Base-by-base conservation (phyloP, 225 moss, liverwort and hornwort species). In the Lunularia cruciata region DNA sequence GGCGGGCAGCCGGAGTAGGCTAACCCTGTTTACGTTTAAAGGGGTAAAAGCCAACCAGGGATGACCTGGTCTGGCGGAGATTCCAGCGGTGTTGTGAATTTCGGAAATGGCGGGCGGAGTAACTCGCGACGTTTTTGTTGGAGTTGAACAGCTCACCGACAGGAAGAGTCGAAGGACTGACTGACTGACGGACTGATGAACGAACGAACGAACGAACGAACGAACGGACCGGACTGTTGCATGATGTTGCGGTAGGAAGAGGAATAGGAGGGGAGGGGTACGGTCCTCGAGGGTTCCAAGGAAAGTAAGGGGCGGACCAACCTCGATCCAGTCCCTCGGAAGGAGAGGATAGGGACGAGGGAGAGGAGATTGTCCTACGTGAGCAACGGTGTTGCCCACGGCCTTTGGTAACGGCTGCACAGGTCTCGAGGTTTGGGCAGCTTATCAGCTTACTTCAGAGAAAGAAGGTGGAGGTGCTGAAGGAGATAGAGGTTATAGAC, bases 361-460 rank as follows among this genome's bases (percentile, higher is more conserved):
- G 19, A 26, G 52, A 52, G 22, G 51, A 20, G 51, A 51, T 4
- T 51, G 54, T 28, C 54, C 54, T 27, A 54, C 54, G 54, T 14
- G 5, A 0, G n/a, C 5, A 8, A 54, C 8, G 54, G 9, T 27
- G 9, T 54, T 28, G 54, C 22, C 52, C n/a, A n/a, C n/a, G 27
- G 23, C 51, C 54, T 54, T 54, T 14, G 54, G 54, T 54, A 54
- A 54, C 54, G 54, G 26, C 26, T 54, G 54, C 54, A 54, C 54
- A 54, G 13, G 28, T 2, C 28, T 54, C 54, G 54, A 54, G 54
- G 54, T 16, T 54, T 8, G 54, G 54, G 27, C 26, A 28, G 47
- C 6, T n/a, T n/a, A 48, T 2, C 7, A 23, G 52, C 22, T 26
- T 8, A 3, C n/a, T n/a, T n/a, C 22, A 52, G 22, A 25, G 23